These are phyloP conservation scores for Fusarium sp. DNA, from an alignment of 2,329 filamentous ascomycete genomes.

Conservation along the genomic window DNA sequence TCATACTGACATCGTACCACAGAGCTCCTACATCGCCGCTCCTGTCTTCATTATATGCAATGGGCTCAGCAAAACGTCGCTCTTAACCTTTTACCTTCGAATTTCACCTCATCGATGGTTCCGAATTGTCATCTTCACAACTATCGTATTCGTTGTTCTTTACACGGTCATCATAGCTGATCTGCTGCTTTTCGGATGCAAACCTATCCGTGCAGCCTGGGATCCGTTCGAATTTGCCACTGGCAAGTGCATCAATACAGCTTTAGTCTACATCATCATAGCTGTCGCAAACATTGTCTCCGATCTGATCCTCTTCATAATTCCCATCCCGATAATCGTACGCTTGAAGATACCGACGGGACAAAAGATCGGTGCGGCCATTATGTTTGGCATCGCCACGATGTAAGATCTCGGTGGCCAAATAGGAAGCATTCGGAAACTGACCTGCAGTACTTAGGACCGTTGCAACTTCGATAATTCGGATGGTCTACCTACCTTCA, in stretches of 20 bases:
- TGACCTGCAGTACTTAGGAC: conserved; percentile 44
- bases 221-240: conserved; percentile 44
- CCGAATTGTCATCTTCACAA: conserved; percentile 46
- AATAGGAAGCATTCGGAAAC: rapidly evolving
- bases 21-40: conserved; percentile 49
- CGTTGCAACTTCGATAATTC: conserved; percentile 52
- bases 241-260: conserved; percentile 59
- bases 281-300: conserved; percentile 63
- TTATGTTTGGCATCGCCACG: conserved; percentile 62
- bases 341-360: conserved; percentile 60
- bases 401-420: conserved; percentile 10
- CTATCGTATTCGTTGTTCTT: conserved; percentile 48
- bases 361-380: conserved; percentile 62
- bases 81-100: conserved; percentile 55
- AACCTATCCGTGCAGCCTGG: conserved; percentile 38
- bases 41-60: conserved; percentile 54
- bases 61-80: conserved; percentile 55
- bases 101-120: conserved; percentile 54
- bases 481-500: conserved; percentile 47
- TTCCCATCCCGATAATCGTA: conserved; percentile 63
- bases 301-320: conserved; percentile 61
- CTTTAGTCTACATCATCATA: conserved; percentile 64
- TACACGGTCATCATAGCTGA: conserved; percentile 49
- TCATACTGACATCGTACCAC: neutral
- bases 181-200: conserved; percentile 41